phyloP scores from a whole-genome alignment of 2,329 filamentous ascomycete species.

The Venturia nashicola region DNA sequence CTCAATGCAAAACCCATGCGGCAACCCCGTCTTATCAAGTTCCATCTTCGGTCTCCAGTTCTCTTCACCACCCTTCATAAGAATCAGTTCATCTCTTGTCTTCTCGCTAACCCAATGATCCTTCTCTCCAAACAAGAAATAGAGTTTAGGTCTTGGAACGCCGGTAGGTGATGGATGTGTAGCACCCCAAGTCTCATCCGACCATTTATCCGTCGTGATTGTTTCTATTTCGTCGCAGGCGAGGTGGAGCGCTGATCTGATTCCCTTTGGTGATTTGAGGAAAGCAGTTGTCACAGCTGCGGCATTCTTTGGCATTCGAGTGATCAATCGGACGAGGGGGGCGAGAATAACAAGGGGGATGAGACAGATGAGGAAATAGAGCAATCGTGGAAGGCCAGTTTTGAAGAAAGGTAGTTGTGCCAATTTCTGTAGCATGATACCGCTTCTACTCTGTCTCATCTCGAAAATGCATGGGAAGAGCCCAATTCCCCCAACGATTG shows the following conservation, averaged over 20 bases:
- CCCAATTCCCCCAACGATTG: conserved; percentile 20
- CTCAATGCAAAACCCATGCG: conserved; percentile 48
- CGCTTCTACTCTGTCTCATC: conserved; percentile 31
- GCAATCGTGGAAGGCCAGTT: conserved; percentile 17
- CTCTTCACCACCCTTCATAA: conserved; percentile 25
- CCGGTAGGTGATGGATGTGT: conserved; percentile 17
- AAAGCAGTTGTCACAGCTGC: conserved; percentile 38
- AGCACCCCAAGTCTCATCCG: conserved; percentile 46
- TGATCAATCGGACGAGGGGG: conserved; percentile 17
- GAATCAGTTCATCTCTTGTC: conserved; percentile 44
- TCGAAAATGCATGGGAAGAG: conserved; percentile 37
- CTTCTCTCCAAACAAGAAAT: conserved; percentile 46
- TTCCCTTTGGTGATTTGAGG: conserved; percentile 34
- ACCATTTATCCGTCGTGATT: conserved; percentile 45
- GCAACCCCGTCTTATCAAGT: conserved; percentile 42
- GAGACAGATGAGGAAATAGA: conserved; percentile 29
- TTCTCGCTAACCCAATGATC: conserved; percentile 51
- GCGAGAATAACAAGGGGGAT: not conserved
- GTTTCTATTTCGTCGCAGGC: conserved; percentile 44
- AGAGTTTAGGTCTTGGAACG: conserved; percentile 32
- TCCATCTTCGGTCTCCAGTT: conserved; percentile 39
- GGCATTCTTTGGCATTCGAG: conserved; percentile 30
- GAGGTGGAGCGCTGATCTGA: conserved; percentile 47
- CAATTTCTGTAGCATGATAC: conserved; percentile 20
- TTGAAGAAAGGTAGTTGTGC: conserved; percentile 10